Conservation (phyloP, 768 basidiomycete species). For the Tulasnella sp. region DNA sequence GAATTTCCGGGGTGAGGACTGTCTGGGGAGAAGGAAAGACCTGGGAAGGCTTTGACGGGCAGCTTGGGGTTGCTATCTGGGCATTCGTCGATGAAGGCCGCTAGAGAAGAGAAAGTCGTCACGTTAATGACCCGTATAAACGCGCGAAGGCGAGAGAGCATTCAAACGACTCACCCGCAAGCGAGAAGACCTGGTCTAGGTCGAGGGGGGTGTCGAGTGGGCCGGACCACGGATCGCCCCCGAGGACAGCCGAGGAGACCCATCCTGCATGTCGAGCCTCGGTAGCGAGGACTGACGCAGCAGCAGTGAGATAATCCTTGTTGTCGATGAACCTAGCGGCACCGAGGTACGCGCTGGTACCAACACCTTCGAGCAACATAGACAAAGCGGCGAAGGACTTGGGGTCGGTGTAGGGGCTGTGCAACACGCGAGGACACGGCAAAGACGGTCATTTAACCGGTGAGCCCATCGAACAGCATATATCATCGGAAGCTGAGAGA, state of each 20-base stretch:
- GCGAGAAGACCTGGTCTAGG: conserved; percentile 42
- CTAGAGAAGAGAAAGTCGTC: too few relatives aligned
- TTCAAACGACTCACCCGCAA: conserved; percentile 31
- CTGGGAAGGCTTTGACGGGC: conserved; percentile 47
- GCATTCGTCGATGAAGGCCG: conserved; percentile 45
- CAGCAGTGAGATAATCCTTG: conserved; percentile 42
- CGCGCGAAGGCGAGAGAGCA: background rate
- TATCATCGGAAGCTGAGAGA: background rate
- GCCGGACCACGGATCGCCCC: conserved; percentile 46
- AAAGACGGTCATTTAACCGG: background rate
- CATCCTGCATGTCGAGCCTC: conserved; percentile 59
- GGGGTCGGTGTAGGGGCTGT: conserved; percentile 41
- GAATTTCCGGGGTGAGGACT: conserved; percentile 28
- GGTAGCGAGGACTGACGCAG: conserved; percentile 53
- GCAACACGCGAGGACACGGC: background rate
- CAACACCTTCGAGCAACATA: conserved; percentile 48
- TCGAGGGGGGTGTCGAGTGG: conserved; percentile 46
- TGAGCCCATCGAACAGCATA: background rate
- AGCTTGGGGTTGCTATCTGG: conserved; percentile 45
- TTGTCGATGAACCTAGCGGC: conserved; percentile 41
- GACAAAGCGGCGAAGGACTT: conserved; percentile 44
- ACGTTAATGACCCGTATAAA: background rate
- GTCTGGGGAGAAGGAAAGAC: conserved; percentile 32
- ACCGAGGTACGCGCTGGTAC: conserved; percentile 52
- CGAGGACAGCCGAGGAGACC: conserved; percentile 45